Conservation (phyloP, 345 rosid genomes). For the Tarenaya hassleriana region DNA sequence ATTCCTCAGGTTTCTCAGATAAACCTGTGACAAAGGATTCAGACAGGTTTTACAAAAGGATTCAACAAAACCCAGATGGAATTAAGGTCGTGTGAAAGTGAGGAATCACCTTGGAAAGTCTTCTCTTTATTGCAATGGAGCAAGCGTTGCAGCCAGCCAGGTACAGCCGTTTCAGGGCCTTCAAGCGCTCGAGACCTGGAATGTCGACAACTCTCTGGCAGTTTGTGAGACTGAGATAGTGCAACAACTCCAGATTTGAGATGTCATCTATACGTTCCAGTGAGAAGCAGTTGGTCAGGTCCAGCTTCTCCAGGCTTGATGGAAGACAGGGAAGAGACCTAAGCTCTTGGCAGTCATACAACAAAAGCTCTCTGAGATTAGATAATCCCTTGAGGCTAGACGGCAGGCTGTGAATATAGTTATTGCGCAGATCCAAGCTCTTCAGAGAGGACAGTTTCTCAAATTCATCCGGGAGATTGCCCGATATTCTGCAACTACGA, state of each 20-base stretch:
- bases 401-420: constrained; percentile 21
- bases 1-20: constrained; percentile 33
- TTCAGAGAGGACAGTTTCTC: constrained; percentile 15
- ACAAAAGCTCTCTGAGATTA: constrained; percentile 15
- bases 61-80: constrained; percentile 1
- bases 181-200: constrained; percentile 20
- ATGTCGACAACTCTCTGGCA: constrained; percentile 17
- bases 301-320: constrained; percentile 6
- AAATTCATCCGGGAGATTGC: constrained; percentile 21
- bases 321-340: constrained; percentile 26
- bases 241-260: constrained; percentile 5
- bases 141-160: constrained; percentile 19
- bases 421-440: constrained; percentile 18
- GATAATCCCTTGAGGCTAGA: constrained; percentile 17
- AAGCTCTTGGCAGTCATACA: constrained; percentile 31
- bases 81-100: background rate
- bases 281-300: constrained; percentile 24
- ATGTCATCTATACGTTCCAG: constrained; percentile 23
- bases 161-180: constrained; percentile 14
- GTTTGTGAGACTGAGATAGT: constrained; percentile 19
- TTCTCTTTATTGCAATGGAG: constrained; percentile 12
- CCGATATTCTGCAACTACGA: constrained; percentile 19
- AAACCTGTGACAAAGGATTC: constrained; percentile 30
- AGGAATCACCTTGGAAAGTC: constrained; percentile 19
- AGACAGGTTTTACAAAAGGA: constrained; percentile 3